A percentile compares a stretch with the other conserved stretches of the same genome.
These are phyloP conservation scores for Cladosporium sp. DNA, from an alignment of 2,329 filamentous ascomycete species.

Conservation along the genomic window DNA sequence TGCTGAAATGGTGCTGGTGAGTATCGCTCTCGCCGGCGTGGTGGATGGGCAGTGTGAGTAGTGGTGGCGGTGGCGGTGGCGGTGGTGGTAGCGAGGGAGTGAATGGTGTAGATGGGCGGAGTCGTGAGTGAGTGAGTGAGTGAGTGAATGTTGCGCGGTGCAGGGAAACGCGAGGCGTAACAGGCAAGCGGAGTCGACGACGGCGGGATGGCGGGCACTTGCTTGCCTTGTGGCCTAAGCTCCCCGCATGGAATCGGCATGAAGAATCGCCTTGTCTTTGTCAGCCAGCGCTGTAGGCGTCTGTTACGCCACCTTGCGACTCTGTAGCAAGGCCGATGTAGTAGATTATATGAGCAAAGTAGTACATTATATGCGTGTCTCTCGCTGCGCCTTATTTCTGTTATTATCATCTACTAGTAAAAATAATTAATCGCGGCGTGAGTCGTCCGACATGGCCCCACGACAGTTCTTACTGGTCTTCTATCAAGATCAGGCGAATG, in stretches of 20 bases:
- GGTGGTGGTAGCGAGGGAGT: neutral
- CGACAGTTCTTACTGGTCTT: too few relatives aligned
- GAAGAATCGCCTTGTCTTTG: neutral
- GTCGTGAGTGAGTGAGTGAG: neutral
- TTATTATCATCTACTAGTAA: too few relatives aligned
- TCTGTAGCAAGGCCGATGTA: too few relatives aligned
- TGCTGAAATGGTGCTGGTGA: neutral
- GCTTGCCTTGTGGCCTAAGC: neutral
- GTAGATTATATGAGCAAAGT: too few relatives aligned
- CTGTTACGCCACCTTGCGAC: too few relatives aligned
- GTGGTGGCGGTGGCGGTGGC: neutral
- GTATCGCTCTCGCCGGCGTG: neutral
- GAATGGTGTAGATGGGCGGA: neutral
- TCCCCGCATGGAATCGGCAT: neutral
- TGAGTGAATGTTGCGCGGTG: neutral
- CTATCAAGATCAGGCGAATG: too few relatives aligned
- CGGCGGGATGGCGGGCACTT: neutral
- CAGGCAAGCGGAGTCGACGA: neutral
- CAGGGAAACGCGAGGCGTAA: slow-evolving; percentile 1
- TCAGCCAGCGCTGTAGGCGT: too few relatives aligned
- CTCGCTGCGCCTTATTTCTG: too few relatives aligned
- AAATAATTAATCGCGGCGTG: too few relatives aligned
- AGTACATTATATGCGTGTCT: too few relatives aligned
- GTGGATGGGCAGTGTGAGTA: neutral
- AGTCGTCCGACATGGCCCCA: too few relatives aligned